phyloP scores from a whole-genome alignment of 371 early-diverging fungal species.

The Batrachochytrium dendrobatidis region DNA sequence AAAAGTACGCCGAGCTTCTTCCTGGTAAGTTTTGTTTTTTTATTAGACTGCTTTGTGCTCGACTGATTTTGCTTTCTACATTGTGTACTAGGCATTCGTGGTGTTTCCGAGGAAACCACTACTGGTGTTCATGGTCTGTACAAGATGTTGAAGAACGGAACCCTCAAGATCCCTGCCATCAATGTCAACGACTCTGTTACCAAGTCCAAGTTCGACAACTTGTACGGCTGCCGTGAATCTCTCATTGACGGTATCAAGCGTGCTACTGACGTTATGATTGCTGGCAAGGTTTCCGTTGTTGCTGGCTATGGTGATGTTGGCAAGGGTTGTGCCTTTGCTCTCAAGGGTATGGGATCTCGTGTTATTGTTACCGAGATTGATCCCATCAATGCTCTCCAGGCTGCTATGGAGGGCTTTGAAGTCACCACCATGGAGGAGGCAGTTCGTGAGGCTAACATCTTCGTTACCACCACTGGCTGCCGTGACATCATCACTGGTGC shows the following conservation, averaged over 20 bases:
- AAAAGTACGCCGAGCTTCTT: slow-evolving; percentile 83
- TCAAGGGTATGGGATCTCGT: slow-evolving; percentile 97
- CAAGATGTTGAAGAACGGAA: slow-evolving; percentile 92
- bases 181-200: slow-evolving; percentile 99
- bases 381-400: slow-evolving; percentile 99
- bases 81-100: slow-evolving; percentile 56
- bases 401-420: slow-evolving; percentile 98
- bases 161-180: slow-evolving; percentile 96
- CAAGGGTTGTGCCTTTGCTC: slow-evolving; percentile 98
- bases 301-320: slow-evolving; percentile 99
- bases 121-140: slow-evolving; percentile 99
- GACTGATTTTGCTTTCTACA: too few relatives aligned
- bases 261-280: slow-evolving; percentile 99
- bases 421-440: slow-evolving; percentile 98
- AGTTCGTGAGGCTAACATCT: slow-evolving; percentile 86
- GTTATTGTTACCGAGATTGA: slow-evolving; percentile 97
- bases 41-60: neutral
- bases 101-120: slow-evolving; percentile 98
- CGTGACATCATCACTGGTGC: slow-evolving; percentile 93
- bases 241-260: slow-evolving; percentile 99
- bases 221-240: slow-evolving; percentile 99
- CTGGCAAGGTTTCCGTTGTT: slow-evolving; percentile 97
- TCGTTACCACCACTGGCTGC: slow-evolving; percentile 98
- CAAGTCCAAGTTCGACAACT: slow-evolving; percentile 99
- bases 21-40: slow-evolving; percentile 36